Evolutionary conservation across 208 protist genomes (phyloP).

Genomic region (Trypanosoma mega): DNA sequence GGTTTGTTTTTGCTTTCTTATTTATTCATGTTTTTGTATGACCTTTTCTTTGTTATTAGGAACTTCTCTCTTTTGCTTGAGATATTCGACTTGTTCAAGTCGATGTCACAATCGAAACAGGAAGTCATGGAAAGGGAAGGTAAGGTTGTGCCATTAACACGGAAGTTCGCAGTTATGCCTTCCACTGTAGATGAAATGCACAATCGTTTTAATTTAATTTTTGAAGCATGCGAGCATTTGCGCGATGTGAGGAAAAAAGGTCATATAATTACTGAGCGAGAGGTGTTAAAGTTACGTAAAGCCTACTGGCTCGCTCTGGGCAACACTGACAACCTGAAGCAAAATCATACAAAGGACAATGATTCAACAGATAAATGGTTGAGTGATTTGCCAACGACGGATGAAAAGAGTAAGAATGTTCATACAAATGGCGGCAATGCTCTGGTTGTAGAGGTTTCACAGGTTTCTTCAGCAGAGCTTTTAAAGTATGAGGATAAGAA

Average conservation of each 20-base stretch:
- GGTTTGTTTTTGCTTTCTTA: no score
- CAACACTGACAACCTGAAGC: conserved; percentile 29
- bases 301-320: conserved; percentile 50
- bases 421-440: no score
- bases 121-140: no score
- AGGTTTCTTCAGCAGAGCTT: no score
- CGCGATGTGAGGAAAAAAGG: conserved; percentile 38
- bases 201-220: conserved; percentile 45
- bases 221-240: conserved; percentile 45
- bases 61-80: conserved; percentile 5
- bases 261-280: conserved; percentile 39
- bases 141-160: no score
- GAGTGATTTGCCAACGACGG: neutral
- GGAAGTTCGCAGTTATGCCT: no score
- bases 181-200: conserved; percentile 27
- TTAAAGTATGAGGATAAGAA: conserved; percentile 31
- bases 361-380: no score
- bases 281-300: conserved; percentile 52
- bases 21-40: no score
- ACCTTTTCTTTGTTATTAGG: conserved; percentile 10
- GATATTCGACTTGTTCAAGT: no score
- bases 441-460: no score
- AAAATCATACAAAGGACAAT: conserved; percentile 2
- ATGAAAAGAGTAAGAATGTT: neutral
- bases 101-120: no score